Percentiles rank a stretch among this genome's conserved stretches.
These are phyloP conservation scores for Pythium grandisporangium DNA, from an alignment of 352 stramenopile genomes.

Conservation along the genomic window DNA sequence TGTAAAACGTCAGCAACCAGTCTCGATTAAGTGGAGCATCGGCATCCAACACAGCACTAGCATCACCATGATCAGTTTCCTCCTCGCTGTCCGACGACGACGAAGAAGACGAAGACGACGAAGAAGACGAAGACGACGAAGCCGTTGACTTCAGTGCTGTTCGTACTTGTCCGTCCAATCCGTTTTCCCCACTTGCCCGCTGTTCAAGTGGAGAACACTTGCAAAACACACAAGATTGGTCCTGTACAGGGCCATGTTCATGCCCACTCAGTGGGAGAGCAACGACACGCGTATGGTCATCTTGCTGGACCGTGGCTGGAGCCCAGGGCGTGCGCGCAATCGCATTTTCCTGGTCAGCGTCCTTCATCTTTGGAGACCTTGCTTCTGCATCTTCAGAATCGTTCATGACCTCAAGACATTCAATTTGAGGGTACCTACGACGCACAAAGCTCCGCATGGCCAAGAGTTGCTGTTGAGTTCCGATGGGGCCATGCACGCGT, in stretches of 20 bases:
- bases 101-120: slow-evolving; percentile 7
- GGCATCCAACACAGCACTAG: slow-evolving; percentile 3
- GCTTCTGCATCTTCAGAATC: background rate
- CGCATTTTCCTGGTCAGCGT: slow-evolving; percentile 5
- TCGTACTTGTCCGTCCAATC: too few relatives aligned
- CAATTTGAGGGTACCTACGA: slow-evolving; percentile 49
- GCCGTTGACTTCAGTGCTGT: too few relatives aligned
- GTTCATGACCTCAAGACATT: slow-evolving; percentile 29
- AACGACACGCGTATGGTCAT: slow-evolving; percentile 6
- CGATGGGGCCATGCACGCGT: slow-evolving; percentile 33
- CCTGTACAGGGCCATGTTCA: too few relatives aligned
- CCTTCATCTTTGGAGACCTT: too few relatives aligned
- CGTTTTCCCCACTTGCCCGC: too few relatives aligned
- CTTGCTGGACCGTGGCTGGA: background rate
- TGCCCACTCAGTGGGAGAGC: too few relatives aligned
- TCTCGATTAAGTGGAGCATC: slow-evolving; percentile 19
- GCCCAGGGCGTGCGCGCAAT: slow-evolving; percentile 1
- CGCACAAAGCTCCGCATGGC: slow-evolving; percentile 62
- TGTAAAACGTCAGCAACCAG: slow-evolving; percentile 55
- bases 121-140: slow-evolving; percentile 2
- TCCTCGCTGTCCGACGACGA: slow-evolving; percentile 1
- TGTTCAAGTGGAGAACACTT: slow-evolving; percentile 6
- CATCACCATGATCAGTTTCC: background rate
- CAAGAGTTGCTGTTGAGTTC: slow-evolving; percentile 23
- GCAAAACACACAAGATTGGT: slow-evolving; percentile 5